phyloP scores from a whole-genome alignment of 2,329 filamentous ascomycete species.

The Aschersonia sp. region DNA sequence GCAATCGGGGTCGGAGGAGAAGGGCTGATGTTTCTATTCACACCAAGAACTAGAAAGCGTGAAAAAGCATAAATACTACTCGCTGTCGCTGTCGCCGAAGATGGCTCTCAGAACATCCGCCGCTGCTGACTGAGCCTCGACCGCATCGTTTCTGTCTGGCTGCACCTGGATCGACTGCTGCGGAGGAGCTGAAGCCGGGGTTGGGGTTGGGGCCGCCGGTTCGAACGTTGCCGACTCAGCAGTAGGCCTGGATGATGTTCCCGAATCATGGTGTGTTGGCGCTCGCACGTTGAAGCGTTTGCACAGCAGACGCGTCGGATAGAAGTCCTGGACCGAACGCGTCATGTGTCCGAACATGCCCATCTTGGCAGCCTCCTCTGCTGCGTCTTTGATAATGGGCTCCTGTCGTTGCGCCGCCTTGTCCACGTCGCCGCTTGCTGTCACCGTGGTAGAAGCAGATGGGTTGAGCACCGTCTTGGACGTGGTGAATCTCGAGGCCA shows the following conservation, averaged over 20 bases:
- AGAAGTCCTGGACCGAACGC: conserved; percentile 55
- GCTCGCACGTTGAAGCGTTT: conserved; percentile 85
- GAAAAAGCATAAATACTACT: neutral
- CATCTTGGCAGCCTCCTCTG: conserved; percentile 72
- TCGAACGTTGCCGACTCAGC: neutral
- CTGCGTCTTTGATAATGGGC: conserved; percentile 43
- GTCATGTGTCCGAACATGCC: conserved; percentile 93
- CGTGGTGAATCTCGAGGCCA: conserved; percentile 87
- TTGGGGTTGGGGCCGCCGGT: neutral
- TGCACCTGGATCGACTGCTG: conserved; percentile 33
- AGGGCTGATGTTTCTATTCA: neutral
- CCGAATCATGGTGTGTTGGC: conserved; percentile 40
- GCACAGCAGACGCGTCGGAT: conserved; percentile 73
- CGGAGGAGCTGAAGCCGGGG: neutral
- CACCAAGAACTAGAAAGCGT: neutral
- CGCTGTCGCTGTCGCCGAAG: conserved; percentile 68
- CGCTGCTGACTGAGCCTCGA: conserved; percentile 60
- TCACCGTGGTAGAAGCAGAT: conserved; percentile 4
- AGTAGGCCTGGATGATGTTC: neutral
- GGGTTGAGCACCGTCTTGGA: conserved; percentile 31
- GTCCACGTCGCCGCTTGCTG: conserved; percentile 4
- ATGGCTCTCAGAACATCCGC: conserved; percentile 84
- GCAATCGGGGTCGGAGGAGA: too few relatives aligned
- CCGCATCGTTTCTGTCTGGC: conserved; percentile 49
- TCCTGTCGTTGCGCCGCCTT: conserved; percentile 12